Evolutionary conservation across 768 basidiomycete species (phyloP), one percentile per base, ranked within the genome.

Genomic region (Boletus pseudopeckii): DNA sequence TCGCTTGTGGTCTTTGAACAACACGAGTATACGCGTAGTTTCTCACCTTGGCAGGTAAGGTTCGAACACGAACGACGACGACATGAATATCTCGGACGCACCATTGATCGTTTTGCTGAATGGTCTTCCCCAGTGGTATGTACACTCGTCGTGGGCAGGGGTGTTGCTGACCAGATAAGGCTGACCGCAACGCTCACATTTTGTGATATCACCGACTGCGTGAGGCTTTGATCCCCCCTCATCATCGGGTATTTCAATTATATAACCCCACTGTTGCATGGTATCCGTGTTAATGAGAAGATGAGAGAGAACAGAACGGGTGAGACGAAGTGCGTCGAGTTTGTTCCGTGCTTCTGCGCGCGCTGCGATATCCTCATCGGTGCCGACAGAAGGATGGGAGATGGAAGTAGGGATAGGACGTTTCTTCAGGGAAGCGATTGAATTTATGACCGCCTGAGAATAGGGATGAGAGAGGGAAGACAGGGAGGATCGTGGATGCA

Each of bases 61-160:
- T 54, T 52, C 13, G 44, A 42, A 55, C 4, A 17, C 2, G 44
- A 48, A 48, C 10, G 22, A 46, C 10, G 22, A 46, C 10, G 39
- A 38, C 3, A 32, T 4, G 40, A 7, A 20, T 5, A 17, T 11
- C 4, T 45, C 13, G 26, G 14, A 67, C 79, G 59, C 63, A 86
- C 93, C 94, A 45, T 84, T 83, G 34, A 85, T 75, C 24, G 78
- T 80, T 45, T 75, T 80, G 5, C 76, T 82, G 57, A 80, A 80
- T 0, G 81, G 74, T 61, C 79, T 85, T 0, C 93, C 95, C 87
- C 88, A 93, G 70, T 98, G 96, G 65, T 82, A 86, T 0, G 77
- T 71, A 66, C 96, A 98, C 58, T 87, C 79, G 2, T 78, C 73
- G 14, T 80, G 80, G 42, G 79, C 72, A 46, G 84, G 77, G 28